Percentiles rank a stretch among this genome's conserved stretches.
Conservation (phyloP, 1,284 basidiomycete species). For the Phlebopus sp. region DNA sequence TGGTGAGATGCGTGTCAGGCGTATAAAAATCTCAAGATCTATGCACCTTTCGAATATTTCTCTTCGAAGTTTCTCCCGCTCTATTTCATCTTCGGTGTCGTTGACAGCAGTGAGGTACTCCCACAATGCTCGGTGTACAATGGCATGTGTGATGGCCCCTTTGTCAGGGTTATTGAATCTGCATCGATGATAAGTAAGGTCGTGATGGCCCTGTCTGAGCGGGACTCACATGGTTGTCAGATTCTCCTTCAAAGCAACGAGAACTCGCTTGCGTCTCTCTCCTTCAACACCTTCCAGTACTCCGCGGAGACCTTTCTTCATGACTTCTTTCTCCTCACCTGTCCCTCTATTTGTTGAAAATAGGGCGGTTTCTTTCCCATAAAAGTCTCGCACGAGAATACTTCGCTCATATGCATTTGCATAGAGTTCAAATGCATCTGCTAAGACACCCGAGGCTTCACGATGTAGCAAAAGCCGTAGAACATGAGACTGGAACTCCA, state of each 20-base stretch:
- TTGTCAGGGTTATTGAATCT: conserved; percentile 91
- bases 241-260: conserved; percentile 70
- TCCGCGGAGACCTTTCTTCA: conserved; percentile 63
- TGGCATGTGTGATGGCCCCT: conserved; percentile 78
- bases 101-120: conserved; percentile 66
- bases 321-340: conserved; percentile 57
- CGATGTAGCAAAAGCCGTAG: conserved; percentile 76
- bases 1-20: not conserved
- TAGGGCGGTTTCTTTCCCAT: conserved; percentile 79
- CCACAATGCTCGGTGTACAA: conserved; percentile 81
- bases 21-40: not conserved
- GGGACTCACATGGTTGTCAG: conserved; percentile 68
- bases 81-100: conserved; percentile 50
- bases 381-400: conserved; percentile 80
- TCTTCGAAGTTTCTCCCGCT: conserved; percentile 58
- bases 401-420: conserved; percentile 80
- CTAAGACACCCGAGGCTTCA: conserved; percentile 77
- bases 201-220: not conserved
- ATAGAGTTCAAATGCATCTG: conserved; percentile 85
- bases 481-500: conserved; percentile 73
- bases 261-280: conserved; percentile 63
- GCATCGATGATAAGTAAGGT: conserved; percentile 4
- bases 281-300: conserved; percentile 62
- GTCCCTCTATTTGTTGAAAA: conserved; percentile 60
- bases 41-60: conserved; percentile 69